Evolutionary conservation across 2,329 filamentous ascomycete genomes (phyloP).

Genomic region (Ophiostoma quercus): DNA sequence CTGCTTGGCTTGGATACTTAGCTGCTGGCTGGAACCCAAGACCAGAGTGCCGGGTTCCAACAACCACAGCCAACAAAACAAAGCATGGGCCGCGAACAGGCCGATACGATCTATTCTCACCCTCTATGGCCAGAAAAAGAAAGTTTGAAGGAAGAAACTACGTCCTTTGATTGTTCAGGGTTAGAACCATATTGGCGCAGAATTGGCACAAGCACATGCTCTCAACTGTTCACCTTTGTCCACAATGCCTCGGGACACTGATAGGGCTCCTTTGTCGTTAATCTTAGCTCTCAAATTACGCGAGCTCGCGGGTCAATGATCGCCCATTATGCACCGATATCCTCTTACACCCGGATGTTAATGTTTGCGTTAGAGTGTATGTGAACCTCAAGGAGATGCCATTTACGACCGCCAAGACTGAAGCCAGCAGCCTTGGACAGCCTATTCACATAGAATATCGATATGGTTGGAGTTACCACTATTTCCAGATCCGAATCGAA

Average conservation of each 20-base stretch:
- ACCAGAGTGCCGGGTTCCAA: conserved; percentile 4
- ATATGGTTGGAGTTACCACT: neutral
- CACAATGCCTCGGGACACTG: neutral
- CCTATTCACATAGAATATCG: neutral
- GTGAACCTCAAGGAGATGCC: neutral
- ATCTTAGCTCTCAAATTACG: neutral
- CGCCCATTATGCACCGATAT: neutral
- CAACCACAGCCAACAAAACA: neutral
- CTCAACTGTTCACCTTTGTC: neutral
- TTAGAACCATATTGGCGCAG: neutral
- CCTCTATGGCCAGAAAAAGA: neutral
- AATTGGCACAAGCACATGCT: neutral
- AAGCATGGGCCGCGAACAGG: neutral
- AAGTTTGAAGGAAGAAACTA: neutral
- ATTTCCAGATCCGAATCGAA: neutral
- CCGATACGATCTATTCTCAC: neutral
- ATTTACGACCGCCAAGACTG: neutral
- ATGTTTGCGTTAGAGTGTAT: neutral
- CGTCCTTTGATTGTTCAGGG: neutral
- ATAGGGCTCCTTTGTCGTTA: neutral
- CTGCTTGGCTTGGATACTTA: neutral
- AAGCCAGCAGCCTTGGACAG: neutral
- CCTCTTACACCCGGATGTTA: neutral
- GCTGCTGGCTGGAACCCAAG: neutral
- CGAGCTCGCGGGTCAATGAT: neutral